Evolutionary conservation across 1,284 basidiomycete genomes (phyloP), one percentile per base, ranked within the genome.

Genomic region (Microbotryum violaceum): DNA sequence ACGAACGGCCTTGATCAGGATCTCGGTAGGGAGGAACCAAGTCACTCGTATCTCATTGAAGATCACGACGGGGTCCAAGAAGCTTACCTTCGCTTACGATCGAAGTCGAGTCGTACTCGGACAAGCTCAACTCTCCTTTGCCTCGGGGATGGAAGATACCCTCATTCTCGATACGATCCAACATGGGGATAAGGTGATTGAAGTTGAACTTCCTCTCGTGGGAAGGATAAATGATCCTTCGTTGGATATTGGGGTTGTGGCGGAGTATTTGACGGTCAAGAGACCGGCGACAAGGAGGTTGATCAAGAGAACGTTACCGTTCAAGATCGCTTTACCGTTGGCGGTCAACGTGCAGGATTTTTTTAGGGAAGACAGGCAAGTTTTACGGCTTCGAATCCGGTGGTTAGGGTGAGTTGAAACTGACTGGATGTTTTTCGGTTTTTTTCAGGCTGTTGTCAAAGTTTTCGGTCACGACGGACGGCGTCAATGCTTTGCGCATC

Each of bases 291-390:
- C 85, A 16, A 74, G 74, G 23, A 80, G 89, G 42, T 79, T 73
- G 9, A 71, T 88, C 29, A 77, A 75, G 45, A 76, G 82, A 14
- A 78, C 79, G n/a, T 79, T 81, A 61, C 74, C 79, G 6, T 79
- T 90, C 20, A 76, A 80, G 10, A 82, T 84, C 3, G 79, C 83
- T 0, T 77, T 91, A n/a, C 88, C 89, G 3, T 78, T 91, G 52
- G 81, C 85, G 14, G 85, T 90, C 56, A 90, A 88, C 63, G 88
- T 91, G 2, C 85, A 91, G 73, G 89, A 91, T 73, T 89, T 87
- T 74, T 90, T 91, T 77, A 83, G 89, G 20, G 84, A 83, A 31
- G 78, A 81, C 64, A 81, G 79, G 85, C 85, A 54, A 47, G 73
- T n/a, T 20, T 9, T 0, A 16, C 12, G 37, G 37, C 50, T 20